phyloP scores from a whole-genome alignment of 2,329 filamentous ascomycete genomes.

The Microcera coccophila region DNA sequence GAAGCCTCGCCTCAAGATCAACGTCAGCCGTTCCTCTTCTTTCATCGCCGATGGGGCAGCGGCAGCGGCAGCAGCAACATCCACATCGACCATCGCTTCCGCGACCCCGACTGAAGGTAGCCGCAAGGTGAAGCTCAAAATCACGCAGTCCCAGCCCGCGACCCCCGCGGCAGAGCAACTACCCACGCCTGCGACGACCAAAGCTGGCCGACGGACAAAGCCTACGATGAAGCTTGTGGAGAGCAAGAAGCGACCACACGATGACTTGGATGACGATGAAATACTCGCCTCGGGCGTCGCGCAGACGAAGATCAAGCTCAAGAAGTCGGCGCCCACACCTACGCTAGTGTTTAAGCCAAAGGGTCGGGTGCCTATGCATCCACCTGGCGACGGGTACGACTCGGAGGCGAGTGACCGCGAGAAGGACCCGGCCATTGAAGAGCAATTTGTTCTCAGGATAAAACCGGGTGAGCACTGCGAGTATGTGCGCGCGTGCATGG shows the following conservation, averaged over 20 bases:
- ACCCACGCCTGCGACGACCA: conserved; percentile 46
- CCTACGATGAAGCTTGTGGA: conserved; percentile 55
- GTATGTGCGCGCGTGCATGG: conserved; percentile 71
- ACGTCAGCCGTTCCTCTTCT: conserved; percentile 35
- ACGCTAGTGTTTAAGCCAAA: conserved; percentile 55
- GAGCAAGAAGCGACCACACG: conserved; percentile 58
- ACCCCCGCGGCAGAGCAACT: conserved; percentile 35
- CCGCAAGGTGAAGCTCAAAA: conserved; percentile 42
- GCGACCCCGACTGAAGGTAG: conserved; percentile 29
- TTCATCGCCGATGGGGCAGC: conserved; percentile 29
- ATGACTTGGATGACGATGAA: conserved; percentile 50
- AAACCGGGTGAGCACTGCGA: conserved; percentile 80
- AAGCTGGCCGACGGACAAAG: conserved; percentile 57
- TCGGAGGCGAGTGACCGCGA: conserved; percentile 92
- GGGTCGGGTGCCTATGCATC: conserved; percentile 64
- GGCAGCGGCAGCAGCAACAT: conserved; percentile 11
- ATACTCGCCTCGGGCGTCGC: conserved; percentile 30
- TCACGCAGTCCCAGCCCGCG: conserved; percentile 37
- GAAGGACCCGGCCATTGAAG: conserved; percentile 80
- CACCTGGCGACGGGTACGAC: conserved; percentile 86
- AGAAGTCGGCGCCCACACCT: conserved; percentile 36
- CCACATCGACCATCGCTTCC: conserved; percentile 4
- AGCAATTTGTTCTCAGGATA: conserved; percentile 88
- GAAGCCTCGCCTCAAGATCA: conserved; percentile 40
- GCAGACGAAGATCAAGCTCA: conserved; percentile 54